A percentile compares a stretch with the other conserved stretches of the same genome.
These are phyloP conservation scores for Heliamphora pulchella DNA, from an alignment of 179 eudicot species.

Conservation along the genomic window DNA sequence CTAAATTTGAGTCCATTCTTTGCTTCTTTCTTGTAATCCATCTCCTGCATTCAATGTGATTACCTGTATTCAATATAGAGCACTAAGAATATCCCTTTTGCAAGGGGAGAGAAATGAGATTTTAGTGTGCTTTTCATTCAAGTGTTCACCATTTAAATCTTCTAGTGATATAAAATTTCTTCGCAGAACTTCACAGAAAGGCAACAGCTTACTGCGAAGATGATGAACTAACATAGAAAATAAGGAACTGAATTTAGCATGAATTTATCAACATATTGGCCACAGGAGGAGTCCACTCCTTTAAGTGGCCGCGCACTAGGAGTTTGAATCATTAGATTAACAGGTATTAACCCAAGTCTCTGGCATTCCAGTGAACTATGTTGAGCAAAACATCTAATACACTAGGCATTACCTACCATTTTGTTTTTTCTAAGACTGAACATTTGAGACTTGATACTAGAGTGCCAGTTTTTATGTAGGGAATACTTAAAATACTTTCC, in stretches of 20 bases:
- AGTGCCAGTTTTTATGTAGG: too few relatives aligned
- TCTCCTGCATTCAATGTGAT: constrained; percentile 99
- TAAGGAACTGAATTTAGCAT: not conserved
- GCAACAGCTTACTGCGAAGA: not conserved
- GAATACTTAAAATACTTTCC: too few relatives aligned
- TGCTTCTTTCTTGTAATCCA: constrained; percentile 92
- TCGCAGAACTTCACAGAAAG: not conserved
- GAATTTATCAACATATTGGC: not conserved
- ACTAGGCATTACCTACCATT: too few relatives aligned
- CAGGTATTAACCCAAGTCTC: not conserved
- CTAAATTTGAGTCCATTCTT: constrained; percentile 73
- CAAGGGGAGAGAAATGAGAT: constrained; percentile 1
- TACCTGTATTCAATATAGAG: constrained; percentile 97
- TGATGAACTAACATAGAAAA: not conserved
- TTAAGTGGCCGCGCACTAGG: not conserved
- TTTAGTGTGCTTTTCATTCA: not conserved
- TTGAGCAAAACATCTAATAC: not conserved
- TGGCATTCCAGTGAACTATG: not conserved
- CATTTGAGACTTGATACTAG: too few relatives aligned
- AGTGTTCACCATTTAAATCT: not conserved
- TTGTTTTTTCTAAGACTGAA: too few relatives aligned
- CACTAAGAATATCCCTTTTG: constrained; percentile 55
- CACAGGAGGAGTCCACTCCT: not conserved
- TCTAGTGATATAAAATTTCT: constrained; percentile 10
- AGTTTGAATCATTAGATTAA: not conserved